Conservation (phyloP, 176 grass and related monocot genomes). For the Carex scoparia region DNA sequence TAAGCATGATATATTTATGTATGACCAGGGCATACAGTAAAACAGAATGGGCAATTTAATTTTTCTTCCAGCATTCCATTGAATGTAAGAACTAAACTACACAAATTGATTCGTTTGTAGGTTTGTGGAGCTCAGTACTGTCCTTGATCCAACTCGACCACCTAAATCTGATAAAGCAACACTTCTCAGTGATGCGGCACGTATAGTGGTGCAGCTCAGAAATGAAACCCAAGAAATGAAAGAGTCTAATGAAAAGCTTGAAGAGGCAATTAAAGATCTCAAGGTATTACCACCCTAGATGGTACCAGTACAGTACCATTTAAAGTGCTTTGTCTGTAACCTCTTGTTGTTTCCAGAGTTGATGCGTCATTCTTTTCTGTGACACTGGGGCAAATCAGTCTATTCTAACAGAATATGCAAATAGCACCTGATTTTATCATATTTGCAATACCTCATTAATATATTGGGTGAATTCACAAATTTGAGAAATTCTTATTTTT, state of each 20-base stretch:
- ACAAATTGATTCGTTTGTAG: conserved; percentile 11
- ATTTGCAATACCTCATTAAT: neutral
- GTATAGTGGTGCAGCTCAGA: conserved; percentile 36
- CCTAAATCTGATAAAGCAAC: conserved; percentile 44
- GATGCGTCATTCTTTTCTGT: neutral
- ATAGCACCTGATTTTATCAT: neutral
- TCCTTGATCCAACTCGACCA: conserved; percentile 39
- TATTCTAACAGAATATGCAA: neutral
- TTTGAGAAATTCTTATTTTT: neutral
- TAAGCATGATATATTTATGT: neutral
- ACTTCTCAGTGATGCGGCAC: conserved; percentile 34
- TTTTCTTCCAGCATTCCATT: neutral
- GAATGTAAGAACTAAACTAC: neutral
- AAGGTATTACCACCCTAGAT: conserved; percentile 25
- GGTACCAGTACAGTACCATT: neutral
- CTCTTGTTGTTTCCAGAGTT: neutral
- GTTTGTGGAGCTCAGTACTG: conserved; percentile 38
- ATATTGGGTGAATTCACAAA: neutral
- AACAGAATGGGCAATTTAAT: neutral
- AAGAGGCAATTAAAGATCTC: conserved; percentile 47
- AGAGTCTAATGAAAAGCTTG: conserved; percentile 44
- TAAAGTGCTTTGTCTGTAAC: neutral
- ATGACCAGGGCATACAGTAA: neutral
- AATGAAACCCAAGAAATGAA: conserved; percentile 43
- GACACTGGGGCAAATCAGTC: neutral